Percentiles rank a stretch among this genome's conserved stretches.
phyloP scores from a whole-genome alignment of 2,329 filamentous ascomycete genomes.

The Aureobasidium sp. region DNA sequence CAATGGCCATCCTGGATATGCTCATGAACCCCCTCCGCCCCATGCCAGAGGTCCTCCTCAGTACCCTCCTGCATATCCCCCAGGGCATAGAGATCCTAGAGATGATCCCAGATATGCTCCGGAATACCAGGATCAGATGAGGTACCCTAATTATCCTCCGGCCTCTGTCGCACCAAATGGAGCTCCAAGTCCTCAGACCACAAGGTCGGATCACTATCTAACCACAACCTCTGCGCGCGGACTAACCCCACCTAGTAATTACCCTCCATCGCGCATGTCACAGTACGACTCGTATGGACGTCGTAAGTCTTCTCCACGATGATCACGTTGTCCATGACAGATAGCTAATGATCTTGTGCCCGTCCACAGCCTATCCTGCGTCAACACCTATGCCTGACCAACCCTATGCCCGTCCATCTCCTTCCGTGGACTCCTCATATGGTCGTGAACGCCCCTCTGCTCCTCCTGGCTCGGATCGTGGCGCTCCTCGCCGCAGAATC shows the following conservation, averaged over 20 bases:
- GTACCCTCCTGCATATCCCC: constrained; percentile 16
- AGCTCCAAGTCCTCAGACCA: constrained; percentile 4
- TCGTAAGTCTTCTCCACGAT: constrained; percentile 13
- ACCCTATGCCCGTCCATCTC: constrained; percentile 8
- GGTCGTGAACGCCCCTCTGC: not conserved
- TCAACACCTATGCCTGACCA: not conserved
- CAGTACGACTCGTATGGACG: constrained; percentile 17
- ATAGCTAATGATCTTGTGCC: not conserved
- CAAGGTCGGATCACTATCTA: constrained; percentile 12
- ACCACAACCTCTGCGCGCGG: not conserved
- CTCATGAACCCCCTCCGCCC: constrained; percentile 4
- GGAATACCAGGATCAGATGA: constrained; percentile 26
- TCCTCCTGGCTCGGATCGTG: constrained; percentile 11
- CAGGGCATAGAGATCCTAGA: constrained; percentile 18
- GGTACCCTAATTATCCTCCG: constrained; percentile 16
- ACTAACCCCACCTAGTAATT: constrained; percentile 12
- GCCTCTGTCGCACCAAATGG: not conserved
- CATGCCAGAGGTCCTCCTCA: constrained; percentile 12
- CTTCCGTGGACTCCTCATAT: constrained; percentile 5
- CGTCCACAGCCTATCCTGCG: not conserved
- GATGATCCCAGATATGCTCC: constrained; percentile 18
- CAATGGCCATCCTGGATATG: not conserved
- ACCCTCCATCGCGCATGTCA: constrained; percentile 7
- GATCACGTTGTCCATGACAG: not conserved
- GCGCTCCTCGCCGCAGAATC: constrained; percentile 12